Conservation (phyloP, 306 rosid genomes). For the Quercus rubra region DNA sequence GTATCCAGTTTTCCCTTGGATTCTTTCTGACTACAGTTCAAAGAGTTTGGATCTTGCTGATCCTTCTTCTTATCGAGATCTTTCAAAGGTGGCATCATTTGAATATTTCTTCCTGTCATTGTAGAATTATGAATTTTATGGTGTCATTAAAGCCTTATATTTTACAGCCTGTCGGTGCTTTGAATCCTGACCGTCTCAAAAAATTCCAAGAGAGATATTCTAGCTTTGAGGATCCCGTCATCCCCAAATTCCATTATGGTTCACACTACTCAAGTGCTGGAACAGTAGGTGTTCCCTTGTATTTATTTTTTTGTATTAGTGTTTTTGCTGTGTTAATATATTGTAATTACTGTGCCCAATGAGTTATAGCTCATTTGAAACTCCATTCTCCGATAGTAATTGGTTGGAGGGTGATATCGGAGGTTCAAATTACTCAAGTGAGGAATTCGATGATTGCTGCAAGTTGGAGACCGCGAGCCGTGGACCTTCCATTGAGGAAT, state of each 20-base stretch:
- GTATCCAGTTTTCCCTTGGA: slow-evolving; percentile 99
- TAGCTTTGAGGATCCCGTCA: slow-evolving; percentile 91
- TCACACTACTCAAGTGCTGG: slow-evolving; percentile 99
- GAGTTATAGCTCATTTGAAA: too few species aligned
- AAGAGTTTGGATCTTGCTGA: slow-evolving; percentile 79
- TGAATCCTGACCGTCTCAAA: slow-evolving; percentile 72
- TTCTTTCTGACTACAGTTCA: slow-evolving; percentile 91
- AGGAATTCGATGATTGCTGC: background rate
- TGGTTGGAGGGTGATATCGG: too few species aligned
- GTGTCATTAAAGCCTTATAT: slow-evolving; percentile 13
- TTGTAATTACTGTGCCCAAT: background rate
- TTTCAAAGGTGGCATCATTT: slow-evolving; percentile 69
- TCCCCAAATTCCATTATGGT: slow-evolving; percentile 96
- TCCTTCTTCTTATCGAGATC: slow-evolving; percentile 86
- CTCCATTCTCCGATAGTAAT: too few species aligned
- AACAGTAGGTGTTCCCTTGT: slow-evolving; percentile 58
- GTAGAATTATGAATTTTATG: slow-evolving; percentile 13
- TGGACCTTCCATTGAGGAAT: background rate
- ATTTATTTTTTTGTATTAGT: background rate
- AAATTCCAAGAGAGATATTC: slow-evolving; percentile 91
- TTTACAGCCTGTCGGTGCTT: slow-evolving; percentile 88
- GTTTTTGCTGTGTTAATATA: background rate
- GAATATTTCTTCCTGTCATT: slow-evolving; percentile 23
- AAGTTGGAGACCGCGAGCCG: background rate
- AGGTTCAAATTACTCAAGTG: too few species aligned